Conservation (phyloP, 2,329 filamentous ascomycete genomes). For the Blastomyces silverae region DNA sequence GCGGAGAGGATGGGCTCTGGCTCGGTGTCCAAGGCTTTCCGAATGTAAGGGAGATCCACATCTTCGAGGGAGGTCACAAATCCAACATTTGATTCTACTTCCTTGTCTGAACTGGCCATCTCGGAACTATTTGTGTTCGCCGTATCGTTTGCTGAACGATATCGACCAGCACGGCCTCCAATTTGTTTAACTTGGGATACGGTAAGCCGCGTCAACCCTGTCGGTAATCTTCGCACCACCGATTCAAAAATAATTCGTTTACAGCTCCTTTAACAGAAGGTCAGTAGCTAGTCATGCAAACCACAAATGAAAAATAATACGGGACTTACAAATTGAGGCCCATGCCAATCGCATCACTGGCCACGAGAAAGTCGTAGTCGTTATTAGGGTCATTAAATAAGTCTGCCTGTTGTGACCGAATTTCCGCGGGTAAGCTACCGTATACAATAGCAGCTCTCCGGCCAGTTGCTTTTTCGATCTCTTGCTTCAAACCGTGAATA, state of each 20-base stretch:
- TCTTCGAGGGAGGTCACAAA: slow-evolving; percentile 71
- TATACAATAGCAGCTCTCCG: slow-evolving; percentile 88
- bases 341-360: slow-evolving; percentile 96
- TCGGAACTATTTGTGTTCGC: slow-evolving; percentile 28
- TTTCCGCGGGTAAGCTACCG: slow-evolving; percentile 84
- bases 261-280: slow-evolving; percentile 50
- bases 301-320: neutral
- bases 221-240: slow-evolving; percentile 63
- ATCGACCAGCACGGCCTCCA: slow-evolving; percentile 83
- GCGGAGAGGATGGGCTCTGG: slow-evolving; percentile 62
- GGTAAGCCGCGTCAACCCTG: slow-evolving; percentile 51
- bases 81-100: slow-evolving; percentile 49
- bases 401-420: slow-evolving; percentile 79
- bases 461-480: slow-evolving; percentile 69
- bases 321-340: slow-evolving; percentile 72
- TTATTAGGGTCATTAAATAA: slow-evolving; percentile 94
- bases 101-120: slow-evolving; percentile 21
- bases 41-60: slow-evolving; percentile 59
- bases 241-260: slow-evolving; percentile 85
- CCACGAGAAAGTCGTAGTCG: slow-evolving; percentile 89
- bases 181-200: slow-evolving; percentile 90
- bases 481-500: slow-evolving; percentile 71
- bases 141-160: slow-evolving; percentile 60
- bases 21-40: slow-evolving; percentile 55
- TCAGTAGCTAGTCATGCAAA: slow-evolving; percentile 9